phyloP scores from a whole-genome alignment of 768 basidiomycete species.

The Kwoniella mangroviensis region DNA sequence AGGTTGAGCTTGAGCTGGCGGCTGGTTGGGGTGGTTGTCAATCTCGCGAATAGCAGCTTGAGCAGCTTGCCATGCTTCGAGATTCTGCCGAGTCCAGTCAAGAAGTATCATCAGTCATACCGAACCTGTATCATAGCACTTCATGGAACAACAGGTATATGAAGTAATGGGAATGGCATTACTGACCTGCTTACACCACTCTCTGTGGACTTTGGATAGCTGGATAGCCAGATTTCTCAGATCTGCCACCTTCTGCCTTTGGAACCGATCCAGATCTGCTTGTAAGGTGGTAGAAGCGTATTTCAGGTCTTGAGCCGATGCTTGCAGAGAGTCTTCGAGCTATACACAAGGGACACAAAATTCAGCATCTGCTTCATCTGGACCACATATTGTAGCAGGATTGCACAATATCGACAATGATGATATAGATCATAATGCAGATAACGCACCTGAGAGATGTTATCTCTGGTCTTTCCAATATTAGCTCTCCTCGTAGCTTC shows the following conservation, averaged over 20 bases:
- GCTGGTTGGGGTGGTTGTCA: constrained; percentile 82
- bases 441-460: constrained; percentile 80
- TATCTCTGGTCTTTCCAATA: constrained; percentile 92
- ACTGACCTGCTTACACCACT: constrained; percentile 93
- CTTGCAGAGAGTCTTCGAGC: constrained; percentile 93
- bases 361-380: too few species aligned
- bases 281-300: constrained; percentile 96
- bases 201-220: constrained; percentile 86
- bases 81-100: constrained; percentile 66
- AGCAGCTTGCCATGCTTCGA: constrained; percentile 96
- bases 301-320: constrained; percentile 90
- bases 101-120: background rate
- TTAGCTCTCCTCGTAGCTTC: constrained; percentile 90
- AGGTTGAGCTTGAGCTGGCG: constrained; percentile 30
- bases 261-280: constrained; percentile 95
- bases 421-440: too few species aligned
- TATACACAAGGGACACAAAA: constrained; percentile 54
- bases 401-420: too few species aligned
- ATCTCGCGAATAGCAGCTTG: constrained; percentile 89
- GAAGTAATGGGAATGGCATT: constrained; percentile 3
- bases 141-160: too few species aligned
- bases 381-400: too few species aligned
- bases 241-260: constrained; percentile 97
- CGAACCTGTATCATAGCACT: background rate
- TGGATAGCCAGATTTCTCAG: constrained; percentile 88